Conservation (phyloP, 768 basidiomycete species). For the Tulasnella sp. region DNA sequence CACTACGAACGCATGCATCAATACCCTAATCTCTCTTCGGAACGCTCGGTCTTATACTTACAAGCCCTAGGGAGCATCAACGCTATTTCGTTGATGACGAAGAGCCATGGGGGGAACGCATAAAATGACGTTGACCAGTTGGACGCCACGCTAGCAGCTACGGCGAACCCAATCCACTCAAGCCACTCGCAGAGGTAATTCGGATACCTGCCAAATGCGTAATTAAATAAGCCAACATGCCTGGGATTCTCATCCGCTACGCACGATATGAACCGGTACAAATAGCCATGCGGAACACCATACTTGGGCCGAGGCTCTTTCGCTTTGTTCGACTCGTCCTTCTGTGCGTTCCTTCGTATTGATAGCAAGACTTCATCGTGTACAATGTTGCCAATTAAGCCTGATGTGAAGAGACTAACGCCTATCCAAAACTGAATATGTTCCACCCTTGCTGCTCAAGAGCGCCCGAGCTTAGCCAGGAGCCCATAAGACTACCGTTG, state of each 20-base stretch:
- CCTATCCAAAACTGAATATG: constrained; percentile 50
- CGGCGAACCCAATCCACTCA: constrained; percentile 84
- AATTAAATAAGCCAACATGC: background rate
- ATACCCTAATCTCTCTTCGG: background rate
- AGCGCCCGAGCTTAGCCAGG: constrained; percentile 55
- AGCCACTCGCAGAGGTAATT: constrained; percentile 95
- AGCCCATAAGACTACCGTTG: constrained; percentile 64
- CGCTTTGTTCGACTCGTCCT: constrained; percentile 30
- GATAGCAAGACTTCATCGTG: constrained; percentile 88
- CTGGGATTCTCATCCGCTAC: background rate
- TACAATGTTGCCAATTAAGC: constrained; percentile 69
- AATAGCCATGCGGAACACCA: constrained; percentile 68
- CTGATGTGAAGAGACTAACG: constrained; percentile 56
- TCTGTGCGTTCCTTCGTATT: constrained; percentile 53
- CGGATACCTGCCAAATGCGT: constrained; percentile 44
- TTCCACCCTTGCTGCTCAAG: constrained; percentile 32
- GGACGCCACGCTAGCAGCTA: constrained; percentile 59
- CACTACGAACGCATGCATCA: constrained; percentile 21
- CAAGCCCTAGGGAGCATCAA: constrained; percentile 77
- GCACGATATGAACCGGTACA: constrained; percentile 64
- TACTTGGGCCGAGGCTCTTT: constrained; percentile 43
- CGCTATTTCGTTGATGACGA: constrained; percentile 61
- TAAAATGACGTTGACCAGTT: constrained; percentile 21
- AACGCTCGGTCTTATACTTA: background rate
- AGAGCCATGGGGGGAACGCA: constrained; percentile 69